A percentile compares a stretch with the other conserved stretches of the same genome.
These are phyloP conservation scores for Kalmanozyma brasiliensis DNA, from an alignment of 1,284 basidiomycete genomes.

Conservation along the genomic window DNA sequence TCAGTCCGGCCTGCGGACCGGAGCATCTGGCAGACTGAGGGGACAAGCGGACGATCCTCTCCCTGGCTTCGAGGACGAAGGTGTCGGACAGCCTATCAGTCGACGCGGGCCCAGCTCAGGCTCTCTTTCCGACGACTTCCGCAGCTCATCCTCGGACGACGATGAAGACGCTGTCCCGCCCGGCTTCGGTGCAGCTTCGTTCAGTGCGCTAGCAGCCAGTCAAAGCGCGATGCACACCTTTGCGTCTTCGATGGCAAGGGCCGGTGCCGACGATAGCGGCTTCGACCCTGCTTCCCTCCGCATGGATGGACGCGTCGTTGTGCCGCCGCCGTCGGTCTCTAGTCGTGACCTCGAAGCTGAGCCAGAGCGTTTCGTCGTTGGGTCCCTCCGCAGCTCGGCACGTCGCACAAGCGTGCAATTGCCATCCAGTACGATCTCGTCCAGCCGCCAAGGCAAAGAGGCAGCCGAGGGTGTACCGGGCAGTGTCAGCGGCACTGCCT, in stretches of 20 bases:
- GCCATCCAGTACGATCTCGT: constrained; percentile 7
- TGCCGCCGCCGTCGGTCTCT: constrained; percentile 20
- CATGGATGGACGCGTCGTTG: constrained; percentile 51
- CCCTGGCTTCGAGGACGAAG: constrained; percentile 30
- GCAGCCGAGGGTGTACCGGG: neutral
- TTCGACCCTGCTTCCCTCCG: constrained; percentile 60
- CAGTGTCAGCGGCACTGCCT: constrained; percentile 10
- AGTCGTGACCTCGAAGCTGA: constrained; percentile 27
- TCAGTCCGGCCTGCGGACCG: constrained; percentile 31
- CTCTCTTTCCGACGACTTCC: constrained; percentile 37
- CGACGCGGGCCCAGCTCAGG: constrained; percentile 21
- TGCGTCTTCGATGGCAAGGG: constrained; percentile 36
- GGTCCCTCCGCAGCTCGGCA: constrained; percentile 36
- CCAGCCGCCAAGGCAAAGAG: constrained; percentile 17
- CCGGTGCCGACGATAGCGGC: constrained; percentile 31
- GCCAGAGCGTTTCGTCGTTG: constrained; percentile 37
- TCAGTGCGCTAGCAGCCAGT: constrained; percentile 51
- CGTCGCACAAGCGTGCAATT: constrained; percentile 46
- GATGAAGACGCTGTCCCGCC: constrained; percentile 41
- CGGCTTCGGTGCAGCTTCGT: constrained; percentile 52
- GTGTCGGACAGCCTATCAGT: neutral
- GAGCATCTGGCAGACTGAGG: constrained; percentile 32
- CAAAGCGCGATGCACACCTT: constrained; percentile 45
- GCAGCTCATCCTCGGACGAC: constrained; percentile 33
- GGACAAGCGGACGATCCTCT: constrained; percentile 38